Base-by-base conservation (phyloP, 495 filamentous ascomycete species). In the Podospora didyma region DNA sequence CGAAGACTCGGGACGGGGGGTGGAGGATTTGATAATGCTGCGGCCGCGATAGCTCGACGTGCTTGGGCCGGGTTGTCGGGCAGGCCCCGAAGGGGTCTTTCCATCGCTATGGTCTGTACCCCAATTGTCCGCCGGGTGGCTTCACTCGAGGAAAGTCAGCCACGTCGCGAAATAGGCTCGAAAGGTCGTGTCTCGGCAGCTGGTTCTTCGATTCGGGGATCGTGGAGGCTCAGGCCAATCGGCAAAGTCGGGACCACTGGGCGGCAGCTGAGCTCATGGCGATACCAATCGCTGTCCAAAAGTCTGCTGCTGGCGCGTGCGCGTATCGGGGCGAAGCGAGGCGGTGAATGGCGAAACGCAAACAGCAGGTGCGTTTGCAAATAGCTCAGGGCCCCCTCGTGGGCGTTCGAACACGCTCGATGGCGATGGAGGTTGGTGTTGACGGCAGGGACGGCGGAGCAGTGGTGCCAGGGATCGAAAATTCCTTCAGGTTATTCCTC, bases 61-160 rank as follows among this genome's bases (percentile, higher is more conserved):
- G 64, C 73, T 51, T 72, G 69, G 28, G 69, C 64, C 56, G 74
- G 63, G 50, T 72, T 75, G 35, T 71, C 69, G 56, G 73, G 72
- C 48, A 75, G 47, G 22, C 70, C 71, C 62, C 75, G 60, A 49
- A 17, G 39, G 39, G 63, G 62, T 48, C 66, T 63, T 31, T 73
- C 70, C 64, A 71, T 68, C 34, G 54, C 55, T 34, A 22, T 22
- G 22, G 7, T 31, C 9, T 31, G 26, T n/a, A n/a, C n/a, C n/a
- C n/a, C n/a, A n/a, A 31, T 31, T 31, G 26, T 9, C 26, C 26
- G 26, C 26, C 26, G 26, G 9, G 9, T 4, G 4, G 26, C 9
- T 31, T 31, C 26, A 9, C 26, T 31, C 26, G 3, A 3, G 26
- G 9, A 3, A 31, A 31, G 26, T 31, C 26, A 31, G 9, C 3